Conservation (phyloP, 257 asterid genomes). For the Solanum ahanhuiri region DNA sequence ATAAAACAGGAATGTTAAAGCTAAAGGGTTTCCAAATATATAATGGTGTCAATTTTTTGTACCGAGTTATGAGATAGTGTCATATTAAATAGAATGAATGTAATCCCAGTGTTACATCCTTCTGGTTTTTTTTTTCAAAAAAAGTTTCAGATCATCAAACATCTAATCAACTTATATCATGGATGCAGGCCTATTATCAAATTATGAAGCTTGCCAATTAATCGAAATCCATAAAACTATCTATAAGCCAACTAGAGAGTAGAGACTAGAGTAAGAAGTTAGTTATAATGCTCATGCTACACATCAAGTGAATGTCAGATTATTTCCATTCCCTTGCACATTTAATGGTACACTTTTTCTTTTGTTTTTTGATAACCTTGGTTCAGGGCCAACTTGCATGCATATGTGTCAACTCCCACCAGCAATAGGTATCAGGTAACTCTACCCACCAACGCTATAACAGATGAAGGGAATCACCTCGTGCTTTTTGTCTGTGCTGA, state of each 20-base stretch:
- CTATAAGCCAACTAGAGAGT: not conserved
- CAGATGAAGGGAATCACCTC: not conserved
- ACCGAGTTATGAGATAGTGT: not conserved
- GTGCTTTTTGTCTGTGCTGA: not conserved
- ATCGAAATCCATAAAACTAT: not conserved
- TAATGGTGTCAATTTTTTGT: not conserved
- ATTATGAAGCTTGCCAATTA: not conserved
- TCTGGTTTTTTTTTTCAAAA: not conserved
- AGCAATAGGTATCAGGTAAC: not conserved
- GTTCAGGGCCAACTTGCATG: too few species aligned
- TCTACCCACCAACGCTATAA: too few species aligned
- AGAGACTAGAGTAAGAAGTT: not conserved
- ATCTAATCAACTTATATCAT: not conserved
- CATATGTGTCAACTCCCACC: not conserved
- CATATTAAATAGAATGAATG: not conserved
- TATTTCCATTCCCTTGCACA: not conserved
- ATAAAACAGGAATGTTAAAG: not conserved
- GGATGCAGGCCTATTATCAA: not conserved
- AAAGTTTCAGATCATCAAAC: not conserved
- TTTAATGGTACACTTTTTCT: not conserved
- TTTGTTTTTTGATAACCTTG: not conserved
- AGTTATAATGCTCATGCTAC: not conserved
- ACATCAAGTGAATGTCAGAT: not conserved
- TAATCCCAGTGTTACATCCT: not conserved
- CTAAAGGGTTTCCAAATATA: not conserved